These are phyloP conservation scores for Nepenthes alata DNA, from an alignment of 179 eudicot species.

Conservation along the genomic window DNA sequence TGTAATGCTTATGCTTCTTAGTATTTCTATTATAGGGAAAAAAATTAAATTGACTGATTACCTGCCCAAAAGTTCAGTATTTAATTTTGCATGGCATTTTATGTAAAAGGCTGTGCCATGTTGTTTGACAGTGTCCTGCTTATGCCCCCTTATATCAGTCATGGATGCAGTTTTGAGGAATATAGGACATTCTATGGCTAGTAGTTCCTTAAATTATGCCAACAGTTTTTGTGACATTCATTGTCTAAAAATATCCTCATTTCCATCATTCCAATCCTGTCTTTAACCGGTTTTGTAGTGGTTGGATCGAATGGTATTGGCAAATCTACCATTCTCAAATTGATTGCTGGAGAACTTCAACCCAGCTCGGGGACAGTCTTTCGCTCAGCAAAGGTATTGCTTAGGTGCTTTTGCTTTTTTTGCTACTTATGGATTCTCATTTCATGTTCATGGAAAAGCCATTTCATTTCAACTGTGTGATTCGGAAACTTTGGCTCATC, in stretches of 20 bases:
- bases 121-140: too few species aligned
- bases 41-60: too few species aligned
- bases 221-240: neutral
- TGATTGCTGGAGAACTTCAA: slow-evolving; percentile 92
- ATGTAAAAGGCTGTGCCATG: too few species aligned
- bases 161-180: too few species aligned
- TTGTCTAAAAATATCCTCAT: neutral
- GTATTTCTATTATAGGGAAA: too few species aligned
- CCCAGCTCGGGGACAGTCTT: slow-evolving; percentile 97
- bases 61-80: too few species aligned
- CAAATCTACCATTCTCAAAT: slow-evolving; percentile 89
- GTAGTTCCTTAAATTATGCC: neutral
- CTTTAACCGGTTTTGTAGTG: slow-evolving; percentile 40
- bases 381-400: slow-evolving; percentile 82
- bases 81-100: too few species aligned
- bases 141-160: too few species aligned
- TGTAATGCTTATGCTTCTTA: too few species aligned
- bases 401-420: slow-evolving; percentile 1
- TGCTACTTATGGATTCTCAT: neutral
- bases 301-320: slow-evolving; percentile 99
- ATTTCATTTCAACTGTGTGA: too few species aligned
- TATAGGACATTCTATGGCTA: too few species aligned
- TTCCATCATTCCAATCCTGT: neutral
- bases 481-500: neutral
- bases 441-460: too few species aligned